Evolutionary conservation across 2,329 filamentous ascomycete species (phyloP).

Genomic region (Aspergillus fijiensis): DNA sequence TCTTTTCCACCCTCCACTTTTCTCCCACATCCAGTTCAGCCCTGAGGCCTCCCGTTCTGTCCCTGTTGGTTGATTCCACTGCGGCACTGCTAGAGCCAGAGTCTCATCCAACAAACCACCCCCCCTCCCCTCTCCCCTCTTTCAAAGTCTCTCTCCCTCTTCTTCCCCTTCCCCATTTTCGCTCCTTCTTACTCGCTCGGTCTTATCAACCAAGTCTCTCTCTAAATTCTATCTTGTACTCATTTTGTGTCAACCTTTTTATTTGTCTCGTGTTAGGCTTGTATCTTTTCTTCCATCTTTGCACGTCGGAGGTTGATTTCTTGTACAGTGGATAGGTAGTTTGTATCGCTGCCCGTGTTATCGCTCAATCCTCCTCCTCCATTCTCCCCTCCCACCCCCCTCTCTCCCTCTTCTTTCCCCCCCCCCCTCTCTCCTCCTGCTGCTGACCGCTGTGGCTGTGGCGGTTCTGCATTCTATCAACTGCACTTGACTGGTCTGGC

Average conservation of each 20-base stretch:
- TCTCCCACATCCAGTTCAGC: too few species aligned
- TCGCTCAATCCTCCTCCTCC: not conserved
- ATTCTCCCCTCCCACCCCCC: not conserved
- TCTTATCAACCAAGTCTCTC: not conserved
- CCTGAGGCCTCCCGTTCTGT: too few species aligned
- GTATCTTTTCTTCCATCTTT: too few species aligned
- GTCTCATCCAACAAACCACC: not conserved
- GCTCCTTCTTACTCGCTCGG: not conserved
- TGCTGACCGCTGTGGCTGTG: conserved; percentile 30
- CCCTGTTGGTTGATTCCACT: not conserved
- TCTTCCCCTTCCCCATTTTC: not conserved
- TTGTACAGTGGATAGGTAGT: not conserved
- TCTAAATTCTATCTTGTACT: not conserved
- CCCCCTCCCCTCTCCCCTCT: not conserved
- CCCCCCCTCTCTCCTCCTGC: conserved; percentile 15
- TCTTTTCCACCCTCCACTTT: not conserved
- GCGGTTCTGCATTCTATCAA: conserved; percentile 24
- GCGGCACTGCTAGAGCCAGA: too few species aligned
- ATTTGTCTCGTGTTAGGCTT: not conserved
- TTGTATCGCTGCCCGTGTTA: not conserved
- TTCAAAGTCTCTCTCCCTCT: not conserved
- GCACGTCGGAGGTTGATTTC: not conserved
- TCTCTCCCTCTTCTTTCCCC: not conserved
- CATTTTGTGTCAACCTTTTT: not conserved
- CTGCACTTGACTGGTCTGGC: conserved; percentile 10